Evolutionary conservation across 2,329 filamentous ascomycete species (phyloP).

Genomic region (Ceratocystis cubensis): DNA sequence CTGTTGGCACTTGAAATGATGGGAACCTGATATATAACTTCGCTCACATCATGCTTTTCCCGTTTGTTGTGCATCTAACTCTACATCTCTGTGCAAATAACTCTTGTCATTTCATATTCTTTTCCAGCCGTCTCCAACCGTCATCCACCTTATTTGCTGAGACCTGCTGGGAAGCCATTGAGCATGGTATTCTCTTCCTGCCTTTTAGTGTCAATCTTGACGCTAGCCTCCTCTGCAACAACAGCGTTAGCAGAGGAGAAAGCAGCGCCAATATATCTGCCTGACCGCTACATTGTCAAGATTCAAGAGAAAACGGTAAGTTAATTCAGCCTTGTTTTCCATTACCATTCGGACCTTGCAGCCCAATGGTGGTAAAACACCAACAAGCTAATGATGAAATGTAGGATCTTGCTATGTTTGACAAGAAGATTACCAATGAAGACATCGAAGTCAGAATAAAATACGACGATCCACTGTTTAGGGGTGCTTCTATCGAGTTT

Average conservation of each 20-base stretch:
- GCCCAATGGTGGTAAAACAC: background rate
- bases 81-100: background rate
- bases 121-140: background rate
- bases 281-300: slow-evolving; percentile 42
- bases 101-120: background rate
- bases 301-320: slow-evolving; percentile 39
- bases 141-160: background rate
- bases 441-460: slow-evolving; percentile 35
- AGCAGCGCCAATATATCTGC: slow-evolving; percentile 24
- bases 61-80: background rate
- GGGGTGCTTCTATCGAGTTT: slow-evolving; percentile 42
- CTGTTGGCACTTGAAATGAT: background rate
- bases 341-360: background rate
- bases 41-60: background rate
- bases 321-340: background rate
- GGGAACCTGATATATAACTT: background rate
- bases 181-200: slow-evolving; percentile 30
- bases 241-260: slow-evolving; percentile 16
- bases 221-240: slow-evolving; percentile 27
- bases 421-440: slow-evolving; percentile 30
- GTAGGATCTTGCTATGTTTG: slow-evolving; percentile 35
- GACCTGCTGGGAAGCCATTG: background rate
- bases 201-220: slow-evolving; percentile 29
- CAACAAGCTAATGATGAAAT: background rate
- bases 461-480: slow-evolving; percentile 41